A percentile compares a stretch with the other conserved stretches of the same genome.
phyloP scores from a whole-genome alignment of 768 basidiomycete genomes.

The Sarcodon sp. region DNA sequence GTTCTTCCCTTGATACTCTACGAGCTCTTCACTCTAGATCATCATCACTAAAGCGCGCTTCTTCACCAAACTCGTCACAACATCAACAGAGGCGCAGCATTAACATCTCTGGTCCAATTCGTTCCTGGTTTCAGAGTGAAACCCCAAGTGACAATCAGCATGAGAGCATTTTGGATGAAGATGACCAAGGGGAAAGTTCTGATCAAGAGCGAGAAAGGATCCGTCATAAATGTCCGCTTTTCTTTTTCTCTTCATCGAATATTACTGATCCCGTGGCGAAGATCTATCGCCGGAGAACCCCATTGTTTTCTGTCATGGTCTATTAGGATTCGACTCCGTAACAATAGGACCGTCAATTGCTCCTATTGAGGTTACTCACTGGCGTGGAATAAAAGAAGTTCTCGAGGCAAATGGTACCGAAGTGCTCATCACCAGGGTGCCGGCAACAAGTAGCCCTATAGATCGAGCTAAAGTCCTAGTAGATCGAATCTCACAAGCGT shows the following conservation, averaged over 20 bases:
- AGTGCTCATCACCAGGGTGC: slow-evolving; percentile 88
- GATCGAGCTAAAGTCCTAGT: slow-evolving; percentile 89
- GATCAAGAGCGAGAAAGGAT: slow-evolving; percentile 12
- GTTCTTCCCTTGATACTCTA: slow-evolving; percentile 46
- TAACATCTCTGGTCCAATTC: slow-evolving; percentile 13
- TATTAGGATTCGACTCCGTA: slow-evolving; percentile 82
- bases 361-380: slow-evolving; percentile 82
- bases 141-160: slow-evolving; percentile 10
- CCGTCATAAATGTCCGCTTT: slow-evolving; percentile 9
- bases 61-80: slow-evolving; percentile 11
- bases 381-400: slow-evolving; percentile 93
- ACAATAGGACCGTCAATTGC: slow-evolving; percentile 67
- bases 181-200: slow-evolving; percentile 9
- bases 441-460: slow-evolving; percentile 79
- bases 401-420: slow-evolving; percentile 81
- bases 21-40: slow-evolving; percentile 20
- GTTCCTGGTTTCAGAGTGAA: slow-evolving; percentile 12
- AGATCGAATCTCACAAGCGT: slow-evolving; percentile 63
- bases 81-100: slow-evolving; percentile 12
- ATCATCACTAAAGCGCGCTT: slow-evolving; percentile 9
- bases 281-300: slow-evolving; percentile 75
- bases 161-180: slow-evolving; percentile 11
- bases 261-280: slow-evolving; percentile 15
- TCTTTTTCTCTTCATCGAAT: background rate
- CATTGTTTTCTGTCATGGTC: slow-evolving; percentile 90